These are phyloP conservation scores for Leishmania tropica DNA, from an alignment of 208 protist genomes.

Conservation along the genomic window DNA sequence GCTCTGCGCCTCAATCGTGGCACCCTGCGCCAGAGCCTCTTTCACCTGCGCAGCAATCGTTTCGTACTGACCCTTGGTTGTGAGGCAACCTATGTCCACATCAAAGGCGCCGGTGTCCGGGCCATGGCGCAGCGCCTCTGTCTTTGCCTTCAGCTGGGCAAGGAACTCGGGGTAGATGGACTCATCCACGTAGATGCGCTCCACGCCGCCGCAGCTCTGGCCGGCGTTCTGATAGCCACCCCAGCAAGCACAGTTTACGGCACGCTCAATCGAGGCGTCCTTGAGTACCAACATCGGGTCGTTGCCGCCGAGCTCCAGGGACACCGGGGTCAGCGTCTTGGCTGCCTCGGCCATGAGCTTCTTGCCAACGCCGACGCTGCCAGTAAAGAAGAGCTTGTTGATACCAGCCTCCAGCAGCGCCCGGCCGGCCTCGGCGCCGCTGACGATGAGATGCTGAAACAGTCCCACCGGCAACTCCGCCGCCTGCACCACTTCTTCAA, in stretches of 20 bases:
- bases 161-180: slow-evolving; percentile 78
- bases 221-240: slow-evolving; percentile 83
- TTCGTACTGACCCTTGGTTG: slow-evolving; percentile 62
- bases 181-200: slow-evolving; percentile 79
- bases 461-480: slow-evolving; percentile 62
- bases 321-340: slow-evolving; percentile 72
- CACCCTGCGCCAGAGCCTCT: slow-evolving; percentile 67
- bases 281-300: slow-evolving; percentile 81
- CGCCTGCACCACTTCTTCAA: slow-evolving; percentile 60
- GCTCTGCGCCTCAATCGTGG: slow-evolving; percentile 76
- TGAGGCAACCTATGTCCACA: slow-evolving; percentile 77
- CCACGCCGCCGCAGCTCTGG: slow-evolving; percentile 78
- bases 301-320: slow-evolving; percentile 88
- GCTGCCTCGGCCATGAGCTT: slow-evolving; percentile 73
- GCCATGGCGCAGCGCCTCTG: slow-evolving; percentile 73
- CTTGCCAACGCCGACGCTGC: slow-evolving; percentile 82
- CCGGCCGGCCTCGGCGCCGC: slow-evolving; percentile 43
- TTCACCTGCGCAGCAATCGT: slow-evolving; percentile 68
- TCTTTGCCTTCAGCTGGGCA: slow-evolving; percentile 61
- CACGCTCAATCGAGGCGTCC: slow-evolving; percentile 77
- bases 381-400: slow-evolving; percentile 89
- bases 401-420: slow-evolving; percentile 52
- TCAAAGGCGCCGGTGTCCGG: slow-evolving; percentile 49
- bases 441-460: slow-evolving; percentile 62
- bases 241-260: slow-evolving; percentile 83